These are phyloP conservation scores for Eucalyptus polybractea DNA, from an alignment of 345 rosid genomes.

Conservation along the genomic window DNA sequence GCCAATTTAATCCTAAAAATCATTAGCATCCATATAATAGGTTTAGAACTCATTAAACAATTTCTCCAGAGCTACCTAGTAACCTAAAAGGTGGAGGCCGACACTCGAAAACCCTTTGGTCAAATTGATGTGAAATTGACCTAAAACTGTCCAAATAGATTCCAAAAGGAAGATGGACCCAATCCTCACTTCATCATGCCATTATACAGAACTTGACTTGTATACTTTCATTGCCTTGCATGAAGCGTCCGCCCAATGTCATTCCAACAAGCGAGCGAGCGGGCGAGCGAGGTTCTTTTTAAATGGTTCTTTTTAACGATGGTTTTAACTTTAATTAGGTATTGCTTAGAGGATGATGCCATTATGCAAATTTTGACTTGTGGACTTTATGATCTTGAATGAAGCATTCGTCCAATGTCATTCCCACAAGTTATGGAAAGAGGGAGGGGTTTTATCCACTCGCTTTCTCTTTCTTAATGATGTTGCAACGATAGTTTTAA, in stretches of 20 bases:
- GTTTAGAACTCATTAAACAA: background rate
- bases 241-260: background rate
- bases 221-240: background rate
- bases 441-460: background rate
- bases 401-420: background rate
- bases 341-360: background rate
- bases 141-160: background rate
- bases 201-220: background rate
- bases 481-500: background rate
- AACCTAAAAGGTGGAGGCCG: background rate
- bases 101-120: background rate
- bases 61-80: accelerated
- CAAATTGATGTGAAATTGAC: background rate
- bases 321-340: background rate
- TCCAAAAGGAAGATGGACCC: background rate
- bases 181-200: background rate
- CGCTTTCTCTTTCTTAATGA: background rate
- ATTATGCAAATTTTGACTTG: background rate
- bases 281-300: background rate
- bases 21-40: background rate
- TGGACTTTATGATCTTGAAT: background rate
- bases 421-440: background rate
- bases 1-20: accelerated
- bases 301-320: background rate
- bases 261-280: background rate